Evolutionary conservation across 768 basidiomycete genomes (phyloP).

Genomic region (Hericium coralloides): DNA sequence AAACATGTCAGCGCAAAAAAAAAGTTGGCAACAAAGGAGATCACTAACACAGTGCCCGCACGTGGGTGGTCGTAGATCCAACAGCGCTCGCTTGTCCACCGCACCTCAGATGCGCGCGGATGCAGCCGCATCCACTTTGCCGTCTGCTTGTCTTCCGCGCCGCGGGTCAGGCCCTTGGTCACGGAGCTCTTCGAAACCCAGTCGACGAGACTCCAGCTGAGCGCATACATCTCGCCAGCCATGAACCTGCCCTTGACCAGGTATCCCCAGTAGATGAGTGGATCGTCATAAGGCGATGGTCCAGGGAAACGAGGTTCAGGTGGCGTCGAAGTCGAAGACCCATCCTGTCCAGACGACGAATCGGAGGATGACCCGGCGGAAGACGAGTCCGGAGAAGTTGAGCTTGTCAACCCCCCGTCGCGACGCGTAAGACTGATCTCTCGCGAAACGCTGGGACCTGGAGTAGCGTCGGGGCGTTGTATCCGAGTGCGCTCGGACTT

Average conservation of each 20-base stretch:
- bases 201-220: constrained; percentile 81
- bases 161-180: constrained; percentile 58
- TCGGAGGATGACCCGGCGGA: neutral
- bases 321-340: neutral
- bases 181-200: constrained; percentile 75
- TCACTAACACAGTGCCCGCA: constrained; percentile 79
- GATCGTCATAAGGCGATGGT: constrained; percentile 35
- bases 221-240: constrained; percentile 89
- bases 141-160: constrained; percentile 90
- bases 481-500: neutral
- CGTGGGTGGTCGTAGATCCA: constrained; percentile 99
- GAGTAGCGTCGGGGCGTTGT: neutral
- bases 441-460: neutral
- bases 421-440: neutral
- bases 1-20: neutral
- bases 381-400: neutral
- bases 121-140: constrained; percentile 89
- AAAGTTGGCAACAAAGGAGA: neutral
- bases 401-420: neutral
- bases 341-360: neutral
- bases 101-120: constrained; percentile 66
- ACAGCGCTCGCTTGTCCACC: constrained; percentile 89
- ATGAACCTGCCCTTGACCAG: constrained; percentile 90
- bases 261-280: constrained; percentile 82
- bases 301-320: constrained; percentile 7